phyloP scores from a whole-genome alignment of 208 protist species.

The Crithidia fasciculata region DNA sequence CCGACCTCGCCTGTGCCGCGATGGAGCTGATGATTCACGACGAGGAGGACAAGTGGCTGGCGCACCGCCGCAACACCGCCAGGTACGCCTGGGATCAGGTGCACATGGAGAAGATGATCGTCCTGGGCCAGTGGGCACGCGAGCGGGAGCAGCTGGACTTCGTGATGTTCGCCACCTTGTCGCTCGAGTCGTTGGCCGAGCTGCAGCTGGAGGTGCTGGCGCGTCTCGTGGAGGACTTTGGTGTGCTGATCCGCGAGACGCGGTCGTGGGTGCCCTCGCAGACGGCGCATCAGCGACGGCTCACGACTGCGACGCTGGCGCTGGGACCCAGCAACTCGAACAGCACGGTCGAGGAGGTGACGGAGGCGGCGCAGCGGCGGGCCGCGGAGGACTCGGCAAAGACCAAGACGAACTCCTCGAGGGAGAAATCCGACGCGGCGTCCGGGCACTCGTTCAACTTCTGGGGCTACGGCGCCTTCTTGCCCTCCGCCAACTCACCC shows the following conservation, averaged over 20 bases:
- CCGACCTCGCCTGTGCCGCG: neutral
- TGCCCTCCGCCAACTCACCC: neutral
- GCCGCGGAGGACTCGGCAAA: neutral
- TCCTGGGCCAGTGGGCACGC: neutral
- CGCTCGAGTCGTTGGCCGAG: neutral
- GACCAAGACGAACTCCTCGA: neutral
- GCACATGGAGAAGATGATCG: slow-evolving; percentile 3
- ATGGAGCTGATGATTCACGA: neutral
- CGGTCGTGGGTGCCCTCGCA: neutral
- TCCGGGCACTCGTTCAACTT: neutral
- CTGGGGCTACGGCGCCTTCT: slow-evolving; percentile 12
- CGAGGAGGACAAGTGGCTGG: slow-evolving; percentile 8
- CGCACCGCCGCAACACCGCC: slow-evolving; percentile 9
- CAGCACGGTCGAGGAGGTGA: neutral
- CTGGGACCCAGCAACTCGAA: slow-evolving; percentile 3
- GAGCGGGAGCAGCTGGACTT: slow-evolving; percentile 1
- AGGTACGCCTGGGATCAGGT: slow-evolving; percentile 10
- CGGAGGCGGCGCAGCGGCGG: neutral
- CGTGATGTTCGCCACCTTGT: neutral
- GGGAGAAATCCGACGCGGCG: neutral
- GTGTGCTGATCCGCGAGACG: slow-evolving; percentile 3
- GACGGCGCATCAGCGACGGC: neutral
- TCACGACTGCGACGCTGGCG: neutral
- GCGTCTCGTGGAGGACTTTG: slow-evolving; percentile 3
- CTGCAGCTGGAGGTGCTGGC: neutral